Evolutionary conservation across 345 rosid species (phyloP), one percentile per base, ranked within the genome.

Genomic region (Salix caprea): DNA sequence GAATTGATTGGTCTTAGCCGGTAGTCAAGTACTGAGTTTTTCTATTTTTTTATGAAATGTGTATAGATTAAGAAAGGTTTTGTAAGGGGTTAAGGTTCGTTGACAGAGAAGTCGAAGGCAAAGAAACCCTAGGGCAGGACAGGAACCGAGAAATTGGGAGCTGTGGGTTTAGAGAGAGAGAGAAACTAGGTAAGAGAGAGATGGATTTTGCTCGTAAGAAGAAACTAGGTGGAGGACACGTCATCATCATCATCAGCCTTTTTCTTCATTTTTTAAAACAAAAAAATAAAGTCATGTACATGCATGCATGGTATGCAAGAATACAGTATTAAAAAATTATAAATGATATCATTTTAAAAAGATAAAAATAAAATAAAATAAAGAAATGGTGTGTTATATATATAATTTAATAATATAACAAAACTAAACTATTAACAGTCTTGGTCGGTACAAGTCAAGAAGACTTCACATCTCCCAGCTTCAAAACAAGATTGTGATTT

Each of bases 41-140:
- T n/a, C 64, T 58, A 58, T 18, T 12, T 52, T 34, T 34, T 19
- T 9, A 42, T 6, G 26, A 76, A 77, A 71, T 69, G 24, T 24
- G 15, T 5, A 39, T 15, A 2, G 67, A 61, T 26, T 64, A 66
- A 15, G 68, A 0, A n/a, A 42, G 66, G 67, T 66, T 66, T 39
- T 2, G 19, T 58, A n/a, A 1, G 50, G 48, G 50, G 37, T 70
- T 26, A 4, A 50, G 64, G 28, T 19, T 50, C 1, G n/a, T 1
- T 34, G 23, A 34, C 13, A 26, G 30, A 15, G 21, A 26, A 70
- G 18, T 12, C n/a, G 18, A 10, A 42, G 48, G 70, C 62, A 67
- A 39, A 56, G 76, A 81, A 79, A 79, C 83, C 85, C 83, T 79
- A 81, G 65, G 65, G 36, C 46, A 61, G 66, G 16, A 21, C 65